Percentiles rank a stretch among this genome's conserved stretches.
phyloP scores from a whole-genome alignment of 768 basidiomycete genomes.

The Pleurotus djamor region DNA sequence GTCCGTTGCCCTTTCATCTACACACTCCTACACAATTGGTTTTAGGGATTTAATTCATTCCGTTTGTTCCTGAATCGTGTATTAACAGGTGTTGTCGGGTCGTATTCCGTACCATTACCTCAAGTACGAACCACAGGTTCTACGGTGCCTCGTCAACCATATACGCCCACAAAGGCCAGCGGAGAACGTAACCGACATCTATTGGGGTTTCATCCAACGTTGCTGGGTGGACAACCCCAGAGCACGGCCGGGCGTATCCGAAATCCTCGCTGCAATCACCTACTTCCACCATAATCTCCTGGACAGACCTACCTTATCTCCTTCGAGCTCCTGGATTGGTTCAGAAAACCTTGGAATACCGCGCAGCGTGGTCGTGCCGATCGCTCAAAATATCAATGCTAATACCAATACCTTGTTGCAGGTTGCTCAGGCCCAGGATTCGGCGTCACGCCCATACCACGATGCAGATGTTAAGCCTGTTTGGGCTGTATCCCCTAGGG shows the following conservation, averaged over 20 bases:
- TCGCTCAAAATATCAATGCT: neutral
- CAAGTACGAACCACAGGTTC: slow-evolving; percentile 3
- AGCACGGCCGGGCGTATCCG: slow-evolving; percentile 6
- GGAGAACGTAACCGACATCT: neutral
- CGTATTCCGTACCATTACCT: slow-evolving; percentile 8
- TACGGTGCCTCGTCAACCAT: slow-evolving; percentile 5
- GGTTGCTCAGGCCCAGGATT: neutral
- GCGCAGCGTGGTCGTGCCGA: neutral
- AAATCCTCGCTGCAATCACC: slow-evolving; percentile 6
- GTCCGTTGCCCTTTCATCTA: neutral
- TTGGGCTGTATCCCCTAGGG: slow-evolving; percentile 4
- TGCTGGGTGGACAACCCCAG: slow-evolving; percentile 7
- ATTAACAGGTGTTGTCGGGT: slow-evolving; percentile 6
- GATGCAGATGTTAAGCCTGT: neutral
- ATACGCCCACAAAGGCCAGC: slow-evolving; percentile 5
- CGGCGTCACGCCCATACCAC: neutral
- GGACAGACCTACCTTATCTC: neutral
- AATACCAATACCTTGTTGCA: neutral
- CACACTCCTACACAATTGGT: neutral
- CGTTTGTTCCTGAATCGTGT: neutral
- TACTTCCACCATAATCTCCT: neutral
- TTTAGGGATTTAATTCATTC: neutral
- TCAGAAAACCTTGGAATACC: neutral
- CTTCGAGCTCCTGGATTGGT: neutral
- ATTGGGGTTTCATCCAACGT: slow-evolving; percentile 8